Evolutionary conservation across 1,284 basidiomycete genomes (phyloP).

Genomic region (Phellopilus nigrolimitatus): DNA sequence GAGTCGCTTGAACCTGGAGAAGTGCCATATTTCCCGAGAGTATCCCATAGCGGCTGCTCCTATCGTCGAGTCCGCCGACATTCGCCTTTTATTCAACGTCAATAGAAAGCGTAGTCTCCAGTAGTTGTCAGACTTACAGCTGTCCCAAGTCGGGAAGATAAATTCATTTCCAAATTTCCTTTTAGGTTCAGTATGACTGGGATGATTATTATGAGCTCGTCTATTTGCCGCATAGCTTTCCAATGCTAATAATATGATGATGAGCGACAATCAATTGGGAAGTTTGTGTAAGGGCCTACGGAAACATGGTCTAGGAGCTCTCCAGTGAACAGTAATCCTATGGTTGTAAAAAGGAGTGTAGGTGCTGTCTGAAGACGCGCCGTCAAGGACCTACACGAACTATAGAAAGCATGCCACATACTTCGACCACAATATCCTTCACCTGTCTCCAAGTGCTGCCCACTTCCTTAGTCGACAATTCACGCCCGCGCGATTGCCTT

Average conservation of each 20-base stretch:
- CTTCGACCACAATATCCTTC: conserved; percentile 61
- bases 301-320: conserved; percentile 84
- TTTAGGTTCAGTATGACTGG: conserved; percentile 95
- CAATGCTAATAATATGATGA: conserved; percentile 52
- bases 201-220: conserved; percentile 96
- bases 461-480: conserved; percentile 4
- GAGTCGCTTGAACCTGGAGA: conserved; percentile 89
- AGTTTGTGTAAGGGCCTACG: conserved; percentile 38
- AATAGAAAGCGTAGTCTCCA: background rate
- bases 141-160: conserved; percentile 73
- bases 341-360: conserved; percentile 64
- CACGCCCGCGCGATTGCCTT: conserved; percentile 15
- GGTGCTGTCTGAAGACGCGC: conserved; percentile 58
- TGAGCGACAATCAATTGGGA: background rate
- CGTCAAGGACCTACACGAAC: conserved; percentile 13
- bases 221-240: conserved; percentile 83
- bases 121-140: conserved; percentile 33
- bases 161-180: conserved; percentile 95
- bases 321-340: conserved; percentile 82
- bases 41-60: conserved; percentile 58
- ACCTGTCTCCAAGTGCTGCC: conserved; percentile 45
- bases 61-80: conserved; percentile 84
- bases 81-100: conserved; percentile 40
- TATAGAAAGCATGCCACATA: conserved; percentile 29
- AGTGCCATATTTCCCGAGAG: conserved; percentile 83